A percentile compares a stretch with the other conserved stretches of the same genome.
These are phyloP conservation scores for Alternaria alternata DNA, from an alignment of 2,329 filamentous ascomycete genomes.

Conservation along the genomic window DNA sequence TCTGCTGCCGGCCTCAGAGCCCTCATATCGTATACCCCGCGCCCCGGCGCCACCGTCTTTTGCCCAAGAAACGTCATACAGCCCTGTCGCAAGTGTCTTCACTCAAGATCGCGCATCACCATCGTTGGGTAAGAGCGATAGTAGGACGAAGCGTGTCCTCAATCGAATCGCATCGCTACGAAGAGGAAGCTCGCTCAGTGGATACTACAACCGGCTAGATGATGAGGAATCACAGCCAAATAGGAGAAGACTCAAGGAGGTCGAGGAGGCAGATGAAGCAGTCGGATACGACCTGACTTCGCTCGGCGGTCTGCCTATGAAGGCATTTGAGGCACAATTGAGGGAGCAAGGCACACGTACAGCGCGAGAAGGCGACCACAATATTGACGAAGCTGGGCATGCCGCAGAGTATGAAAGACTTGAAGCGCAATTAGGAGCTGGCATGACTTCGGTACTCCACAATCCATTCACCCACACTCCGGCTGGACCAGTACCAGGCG, in stretches of 20 bases:
- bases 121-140: slow-evolving; percentile 26
- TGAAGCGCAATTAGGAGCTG: slow-evolving; percentile 47
- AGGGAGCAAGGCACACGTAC: slow-evolving; percentile 21
- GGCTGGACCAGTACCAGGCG: slow-evolving; percentile 16
- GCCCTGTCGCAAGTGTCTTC: slow-evolving; percentile 31
- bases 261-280: slow-evolving; percentile 44
- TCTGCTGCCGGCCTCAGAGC: slow-evolving; percentile 36
- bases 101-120: slow-evolving; percentile 24
- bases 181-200: slow-evolving; percentile 23
- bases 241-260: slow-evolving; percentile 23
- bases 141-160: slow-evolving; percentile 42
- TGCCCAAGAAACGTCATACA: slow-evolving; percentile 41
- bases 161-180: slow-evolving; percentile 43
- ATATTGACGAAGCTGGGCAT: slow-evolving; percentile 42
- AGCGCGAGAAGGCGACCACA: slow-evolving; percentile 26
- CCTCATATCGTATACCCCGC: slow-evolving; percentile 39
- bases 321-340: slow-evolving; percentile 26
- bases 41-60: slow-evolving; percentile 46
- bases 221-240: slow-evolving; percentile 39
- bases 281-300: slow-evolving; percentile 41
- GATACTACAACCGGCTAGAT: slow-evolving; percentile 42
- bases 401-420: slow-evolving; percentile 48
- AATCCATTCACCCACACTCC: slow-evolving; percentile 43
- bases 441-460: slow-evolving; percentile 47
- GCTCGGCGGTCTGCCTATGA: slow-evolving; percentile 41